Evolutionary conservation across 2,329 filamentous ascomycete genomes (phyloP).

Genomic region (Colletotrichum lentis): DNA sequence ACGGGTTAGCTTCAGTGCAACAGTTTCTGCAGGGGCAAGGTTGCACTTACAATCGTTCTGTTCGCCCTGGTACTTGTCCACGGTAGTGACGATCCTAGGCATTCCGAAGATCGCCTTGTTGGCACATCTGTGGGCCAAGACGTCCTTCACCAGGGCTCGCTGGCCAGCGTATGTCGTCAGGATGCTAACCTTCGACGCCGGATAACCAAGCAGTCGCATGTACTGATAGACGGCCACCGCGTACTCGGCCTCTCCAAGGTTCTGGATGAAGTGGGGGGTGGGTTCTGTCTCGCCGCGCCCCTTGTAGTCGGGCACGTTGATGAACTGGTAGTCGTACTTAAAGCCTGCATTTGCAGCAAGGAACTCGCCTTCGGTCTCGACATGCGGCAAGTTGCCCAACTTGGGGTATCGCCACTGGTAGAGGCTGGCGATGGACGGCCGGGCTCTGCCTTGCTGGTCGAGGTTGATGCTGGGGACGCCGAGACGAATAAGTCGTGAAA

Average conservation of each 20-base stretch:
- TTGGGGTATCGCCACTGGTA: conserved; percentile 93
- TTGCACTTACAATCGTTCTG: conserved; percentile 90
- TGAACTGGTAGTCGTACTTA: conserved; percentile 94
- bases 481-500: conserved; percentile 87
- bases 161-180: conserved; percentile 95
- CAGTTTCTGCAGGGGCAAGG: background rate
- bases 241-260: conserved; percentile 96
- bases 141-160: conserved; percentile 84
- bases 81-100: conserved; percentile 88
- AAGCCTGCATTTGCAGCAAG: conserved; percentile 87
- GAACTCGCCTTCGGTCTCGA: conserved; percentile 75
- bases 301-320: conserved; percentile 94
- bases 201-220: conserved; percentile 95
- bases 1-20: conserved; percentile 39
- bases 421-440: conserved; percentile 84
- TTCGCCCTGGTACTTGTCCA: conserved; percentile 99
- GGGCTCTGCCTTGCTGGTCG: conserved; percentile 91
- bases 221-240: conserved; percentile 95
- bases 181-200: conserved; percentile 83
- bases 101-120: conserved; percentile 86
- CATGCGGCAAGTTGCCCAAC: conserved; percentile 79
- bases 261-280: conserved; percentile 93
- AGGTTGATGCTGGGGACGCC: conserved; percentile 91
- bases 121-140: conserved; percentile 82
- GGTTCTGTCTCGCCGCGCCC: conserved; percentile 88